These are phyloP conservation scores for Viola odorata DNA, from an alignment of 345 rosid species.

Conservation along the genomic window DNA sequence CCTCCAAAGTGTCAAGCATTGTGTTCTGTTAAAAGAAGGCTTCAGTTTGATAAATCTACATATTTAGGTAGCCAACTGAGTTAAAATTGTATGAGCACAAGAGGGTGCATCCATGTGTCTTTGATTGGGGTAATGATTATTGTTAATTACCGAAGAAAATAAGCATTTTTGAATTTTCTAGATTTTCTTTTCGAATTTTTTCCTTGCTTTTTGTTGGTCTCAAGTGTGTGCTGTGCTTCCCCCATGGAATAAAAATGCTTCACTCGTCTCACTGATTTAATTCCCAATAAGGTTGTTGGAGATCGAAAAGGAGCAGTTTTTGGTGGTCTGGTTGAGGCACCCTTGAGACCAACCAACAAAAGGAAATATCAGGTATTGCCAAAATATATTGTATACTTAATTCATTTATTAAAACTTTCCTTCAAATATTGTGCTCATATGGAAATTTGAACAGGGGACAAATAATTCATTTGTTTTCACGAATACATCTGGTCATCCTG, in stretches of 20 bases:
- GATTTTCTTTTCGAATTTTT: too few relatives aligned
- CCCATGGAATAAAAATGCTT: background rate
- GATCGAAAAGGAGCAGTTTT: conserved; percentile 87
- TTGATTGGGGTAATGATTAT: too few relatives aligned
- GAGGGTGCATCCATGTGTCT: too few relatives aligned
- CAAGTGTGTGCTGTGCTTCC: background rate
- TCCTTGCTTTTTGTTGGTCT: too few relatives aligned
- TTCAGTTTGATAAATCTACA: too few relatives aligned
- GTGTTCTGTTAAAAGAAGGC: too few relatives aligned
- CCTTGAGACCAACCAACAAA: conserved; percentile 67
- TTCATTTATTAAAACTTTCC: conserved; percentile 1
- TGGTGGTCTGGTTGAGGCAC: conserved; percentile 95
- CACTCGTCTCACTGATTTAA: background rate
- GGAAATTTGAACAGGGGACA: conserved; percentile 58
- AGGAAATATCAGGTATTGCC: conserved; percentile 74
- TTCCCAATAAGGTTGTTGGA: conserved; percentile 66
- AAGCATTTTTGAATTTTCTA: too few relatives aligned
- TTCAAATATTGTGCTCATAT: conserved; percentile 11
- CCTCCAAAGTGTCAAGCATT: too few relatives aligned
- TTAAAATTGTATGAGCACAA: too few relatives aligned
- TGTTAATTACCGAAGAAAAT: too few relatives aligned
- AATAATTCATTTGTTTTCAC: conserved; percentile 91
- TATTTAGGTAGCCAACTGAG: too few relatives aligned
- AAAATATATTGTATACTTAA: conserved; percentile 5
- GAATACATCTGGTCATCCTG: conserved; percentile 55